Conservation (phyloP, 371 early-diverging fungal species). For the Apophysomyces ossiformis region DNA sequence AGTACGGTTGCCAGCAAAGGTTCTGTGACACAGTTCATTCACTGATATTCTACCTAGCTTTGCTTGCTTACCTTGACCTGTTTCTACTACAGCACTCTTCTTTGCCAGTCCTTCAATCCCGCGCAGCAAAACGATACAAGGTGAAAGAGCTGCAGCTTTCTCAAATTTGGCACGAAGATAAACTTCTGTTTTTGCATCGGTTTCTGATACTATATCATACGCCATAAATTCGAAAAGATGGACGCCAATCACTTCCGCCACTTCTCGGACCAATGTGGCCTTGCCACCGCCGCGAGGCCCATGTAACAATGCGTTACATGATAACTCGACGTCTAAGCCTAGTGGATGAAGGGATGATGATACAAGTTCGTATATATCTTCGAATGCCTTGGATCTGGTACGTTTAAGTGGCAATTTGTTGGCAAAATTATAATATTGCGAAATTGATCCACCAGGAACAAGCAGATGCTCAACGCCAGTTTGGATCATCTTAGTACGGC, state of each 20-base stretch:
- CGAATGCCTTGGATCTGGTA: conserved; percentile 29
- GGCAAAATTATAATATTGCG: conserved; percentile 41
- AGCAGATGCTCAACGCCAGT: conserved; percentile 69
- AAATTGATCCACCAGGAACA: conserved; percentile 53
- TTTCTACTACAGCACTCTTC: conserved; percentile 68
- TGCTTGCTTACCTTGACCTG: conserved; percentile 60
- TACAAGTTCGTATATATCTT: conserved; percentile 58
- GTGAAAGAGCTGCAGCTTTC: conserved; percentile 76
- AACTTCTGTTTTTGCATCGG: conserved; percentile 79
- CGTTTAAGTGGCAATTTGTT: conserved; percentile 39
- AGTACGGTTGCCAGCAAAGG: conserved; percentile 76
- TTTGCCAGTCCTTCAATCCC: conserved; percentile 82
- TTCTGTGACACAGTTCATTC: conserved; percentile 30
- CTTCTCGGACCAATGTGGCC: conserved; percentile 63
- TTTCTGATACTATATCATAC: conserved; percentile 79
- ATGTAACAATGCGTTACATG: conserved; percentile 76
- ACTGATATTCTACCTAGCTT: not conserved
- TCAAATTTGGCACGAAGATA: conserved; percentile 77
- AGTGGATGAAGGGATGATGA: conserved; percentile 79
- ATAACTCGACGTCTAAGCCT: conserved; percentile 67
- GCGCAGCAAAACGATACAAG: conserved; percentile 80
- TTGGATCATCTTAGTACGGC: conserved; percentile 66
- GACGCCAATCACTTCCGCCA: conserved; percentile 75
- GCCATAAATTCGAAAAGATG: conserved; percentile 77
- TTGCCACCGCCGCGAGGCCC: conserved; percentile 92